Evolutionary conservation across 2,329 filamentous ascomycete species (phyloP).

Genomic region (Claviceps maximensis): DNA sequence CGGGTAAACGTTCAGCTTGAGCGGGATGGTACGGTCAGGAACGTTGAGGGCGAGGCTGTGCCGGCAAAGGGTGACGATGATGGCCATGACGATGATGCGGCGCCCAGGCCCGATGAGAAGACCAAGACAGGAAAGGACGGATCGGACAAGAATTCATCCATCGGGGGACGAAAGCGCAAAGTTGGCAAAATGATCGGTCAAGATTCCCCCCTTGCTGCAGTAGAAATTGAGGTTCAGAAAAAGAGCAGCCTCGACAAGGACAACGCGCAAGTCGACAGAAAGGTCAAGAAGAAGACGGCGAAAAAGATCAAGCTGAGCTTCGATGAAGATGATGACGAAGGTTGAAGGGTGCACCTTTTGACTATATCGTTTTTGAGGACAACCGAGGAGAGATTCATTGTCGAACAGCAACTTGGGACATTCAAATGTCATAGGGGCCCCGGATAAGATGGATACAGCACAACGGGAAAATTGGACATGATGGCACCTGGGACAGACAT

Average conservation of each 20-base stretch:
- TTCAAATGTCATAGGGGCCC: background rate
- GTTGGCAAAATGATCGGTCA: slow-evolving; percentile 25
- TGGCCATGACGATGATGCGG: slow-evolving; percentile 9
- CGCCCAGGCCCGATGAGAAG: slow-evolving; percentile 21
- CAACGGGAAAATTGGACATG: background rate
- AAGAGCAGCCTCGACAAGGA: slow-evolving; percentile 7
- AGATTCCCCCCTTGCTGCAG: slow-evolving; percentile 15
- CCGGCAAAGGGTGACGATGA: slow-evolving; percentile 10
- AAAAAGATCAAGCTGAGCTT: slow-evolving; percentile 59
- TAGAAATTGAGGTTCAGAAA: slow-evolving; percentile 6
- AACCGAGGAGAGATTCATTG: background rate
- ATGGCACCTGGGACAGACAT: background rate
- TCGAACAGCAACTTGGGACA: background rate
- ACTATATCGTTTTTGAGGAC: background rate
- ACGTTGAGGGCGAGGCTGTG: slow-evolving; percentile 11
- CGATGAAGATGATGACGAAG: slow-evolving; percentile 39
- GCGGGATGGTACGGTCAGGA: slow-evolving; percentile 27
- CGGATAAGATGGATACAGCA: background rate
- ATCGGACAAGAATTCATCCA: slow-evolving; percentile 15
- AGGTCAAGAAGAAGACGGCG: slow-evolving; percentile 34
- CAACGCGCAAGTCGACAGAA: slow-evolving; percentile 17
- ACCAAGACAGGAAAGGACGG: slow-evolving; percentile 8
- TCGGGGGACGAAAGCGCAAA: slow-evolving; percentile 40
- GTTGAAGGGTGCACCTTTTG: slow-evolving; percentile 15
- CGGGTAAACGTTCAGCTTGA: slow-evolving; percentile 38